Evolutionary conservation across 495 filamentous ascomycete species (phyloP).

Genomic region (Delitschia confertaspora): DNA sequence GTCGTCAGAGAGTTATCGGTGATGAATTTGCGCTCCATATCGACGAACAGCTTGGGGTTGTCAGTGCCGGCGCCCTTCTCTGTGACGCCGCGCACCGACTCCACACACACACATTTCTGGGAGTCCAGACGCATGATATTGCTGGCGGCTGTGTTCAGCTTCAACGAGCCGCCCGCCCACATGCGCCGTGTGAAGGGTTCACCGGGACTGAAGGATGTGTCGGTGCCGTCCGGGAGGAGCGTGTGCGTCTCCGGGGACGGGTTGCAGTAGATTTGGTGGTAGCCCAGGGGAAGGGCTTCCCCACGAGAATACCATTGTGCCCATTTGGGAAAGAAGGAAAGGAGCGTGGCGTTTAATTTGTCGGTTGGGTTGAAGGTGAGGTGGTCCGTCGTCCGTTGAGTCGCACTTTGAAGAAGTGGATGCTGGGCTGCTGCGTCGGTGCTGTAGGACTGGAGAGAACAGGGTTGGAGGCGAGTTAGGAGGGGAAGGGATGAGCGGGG

Average conservation of each 20-base stretch:
- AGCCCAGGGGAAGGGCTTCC: conserved; percentile 24
- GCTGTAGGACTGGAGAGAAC: too few relatives aligned
- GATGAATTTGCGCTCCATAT: conserved; percentile 40
- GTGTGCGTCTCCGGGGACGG: conserved; percentile 23
- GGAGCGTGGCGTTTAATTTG: too few relatives aligned
- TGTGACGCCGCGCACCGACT: conserved; percentile 57
- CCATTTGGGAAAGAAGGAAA: too few relatives aligned
- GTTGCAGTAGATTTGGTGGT: conserved; percentile 39
- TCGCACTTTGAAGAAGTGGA: too few relatives aligned
- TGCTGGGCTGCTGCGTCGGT: too few relatives aligned
- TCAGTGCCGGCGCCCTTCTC: too few relatives aligned
- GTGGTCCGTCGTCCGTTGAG: too few relatives aligned
- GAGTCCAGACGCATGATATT: conserved; percentile 29
- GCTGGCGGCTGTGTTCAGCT: conserved; percentile 23
- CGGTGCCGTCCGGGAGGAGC: conserved; percentile 37
- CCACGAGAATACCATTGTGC: too few relatives aligned
- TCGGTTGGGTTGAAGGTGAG: too few relatives aligned
- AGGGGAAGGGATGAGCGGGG: too few relatives aligned
- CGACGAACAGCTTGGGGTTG: conserved; percentile 53
- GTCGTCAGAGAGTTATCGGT: background rate
- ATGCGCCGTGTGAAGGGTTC: conserved; percentile 36
- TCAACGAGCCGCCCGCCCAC: conserved; percentile 37
- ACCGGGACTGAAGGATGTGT: conserved; percentile 37
- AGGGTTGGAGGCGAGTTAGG: too few relatives aligned
- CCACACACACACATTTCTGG: conserved; percentile 48